phyloP scores from a whole-genome alignment of 306 rosid species.

The Vachellia pachyceras region DNA sequence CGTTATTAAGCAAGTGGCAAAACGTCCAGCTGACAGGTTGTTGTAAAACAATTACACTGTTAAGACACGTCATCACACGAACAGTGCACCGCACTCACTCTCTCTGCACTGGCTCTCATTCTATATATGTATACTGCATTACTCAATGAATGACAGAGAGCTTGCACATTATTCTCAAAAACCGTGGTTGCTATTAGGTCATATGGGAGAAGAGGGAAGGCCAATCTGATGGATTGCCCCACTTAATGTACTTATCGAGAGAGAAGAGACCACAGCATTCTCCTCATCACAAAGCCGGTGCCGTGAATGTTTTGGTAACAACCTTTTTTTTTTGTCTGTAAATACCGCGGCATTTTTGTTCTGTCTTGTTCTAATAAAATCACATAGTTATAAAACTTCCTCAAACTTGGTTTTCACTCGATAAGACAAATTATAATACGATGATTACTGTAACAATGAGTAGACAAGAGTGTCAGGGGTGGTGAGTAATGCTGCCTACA shows the following conservation, averaged over 20 bases:
- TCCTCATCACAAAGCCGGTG: conserved; percentile 76
- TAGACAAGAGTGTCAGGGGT: conserved; percentile 78
- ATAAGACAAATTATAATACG: neutral
- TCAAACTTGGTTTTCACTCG: too few relatives aligned
- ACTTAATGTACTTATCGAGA: conserved; percentile 63
- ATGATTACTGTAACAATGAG: neutral
- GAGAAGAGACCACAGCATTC: conserved; percentile 62
- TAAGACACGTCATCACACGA: too few relatives aligned
- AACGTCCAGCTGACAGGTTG: too few relatives aligned
- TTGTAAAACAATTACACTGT: too few relatives aligned
- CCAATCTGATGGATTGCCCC: conserved; percentile 46
- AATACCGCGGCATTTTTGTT: neutral
- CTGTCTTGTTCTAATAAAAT: neutral
- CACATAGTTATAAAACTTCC: neutral
- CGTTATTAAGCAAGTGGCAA: too few relatives aligned
- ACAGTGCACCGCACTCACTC: too few relatives aligned
- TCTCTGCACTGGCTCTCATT: too few relatives aligned
- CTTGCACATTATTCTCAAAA: too few relatives aligned
- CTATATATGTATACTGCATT: too few relatives aligned
- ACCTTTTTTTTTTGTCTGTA: neutral
- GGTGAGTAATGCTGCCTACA: conserved; percentile 71
- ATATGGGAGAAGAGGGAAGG: conserved; percentile 59
- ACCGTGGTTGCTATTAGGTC: too few relatives aligned
- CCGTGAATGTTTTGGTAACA: conserved; percentile 80
- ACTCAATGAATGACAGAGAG: too few relatives aligned